A percentile compares a stretch with the other conserved stretches of the same genome.
phyloP scores from a whole-genome alignment of 106 monocot genomes.

The Acorus gramineus region DNA sequence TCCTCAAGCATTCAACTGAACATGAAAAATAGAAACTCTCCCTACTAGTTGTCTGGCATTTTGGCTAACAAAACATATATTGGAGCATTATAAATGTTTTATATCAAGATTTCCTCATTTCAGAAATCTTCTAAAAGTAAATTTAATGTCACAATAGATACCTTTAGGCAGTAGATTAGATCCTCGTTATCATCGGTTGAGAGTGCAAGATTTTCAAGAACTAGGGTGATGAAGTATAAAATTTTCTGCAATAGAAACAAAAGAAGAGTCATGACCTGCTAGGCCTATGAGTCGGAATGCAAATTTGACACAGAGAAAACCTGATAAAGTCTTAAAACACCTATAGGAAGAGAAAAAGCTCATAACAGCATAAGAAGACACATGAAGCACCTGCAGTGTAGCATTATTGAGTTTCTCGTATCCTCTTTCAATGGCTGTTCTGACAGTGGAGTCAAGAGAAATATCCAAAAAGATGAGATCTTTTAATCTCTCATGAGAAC shows the following conservation, averaged over 20 bases:
- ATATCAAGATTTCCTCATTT: no score
- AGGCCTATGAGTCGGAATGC: no score
- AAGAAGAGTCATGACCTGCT: background rate
- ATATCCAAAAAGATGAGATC: slow-evolving; percentile 94
- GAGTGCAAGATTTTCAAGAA: slow-evolving; percentile 92
- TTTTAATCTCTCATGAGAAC: slow-evolving; percentile 70
- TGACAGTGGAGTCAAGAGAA: slow-evolving; percentile 90
- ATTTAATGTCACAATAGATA: slow-evolving; percentile 8
- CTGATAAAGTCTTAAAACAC: background rate
- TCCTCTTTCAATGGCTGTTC: slow-evolving; percentile 81
- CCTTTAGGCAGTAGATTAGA: slow-evolving; percentile 89
- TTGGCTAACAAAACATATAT: no score
- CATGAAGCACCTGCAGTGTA: slow-evolving; percentile 52
- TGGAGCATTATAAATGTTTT: no score
- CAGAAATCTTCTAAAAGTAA: no score
- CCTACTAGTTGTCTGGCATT: no score
- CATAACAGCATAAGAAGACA: background rate
- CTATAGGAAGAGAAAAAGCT: background rate
- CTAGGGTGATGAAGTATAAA: slow-evolving; percentile 76
- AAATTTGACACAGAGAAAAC: background rate
- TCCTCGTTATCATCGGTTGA: slow-evolving; percentile 91
- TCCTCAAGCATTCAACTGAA: no score
- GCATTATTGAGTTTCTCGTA: slow-evolving; percentile 78
- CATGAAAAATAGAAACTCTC: background rate
- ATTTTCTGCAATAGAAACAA: slow-evolving; percentile 70